Conservation (phyloP, 441 rosid species). For the Flueggea neowawraea region DNA sequence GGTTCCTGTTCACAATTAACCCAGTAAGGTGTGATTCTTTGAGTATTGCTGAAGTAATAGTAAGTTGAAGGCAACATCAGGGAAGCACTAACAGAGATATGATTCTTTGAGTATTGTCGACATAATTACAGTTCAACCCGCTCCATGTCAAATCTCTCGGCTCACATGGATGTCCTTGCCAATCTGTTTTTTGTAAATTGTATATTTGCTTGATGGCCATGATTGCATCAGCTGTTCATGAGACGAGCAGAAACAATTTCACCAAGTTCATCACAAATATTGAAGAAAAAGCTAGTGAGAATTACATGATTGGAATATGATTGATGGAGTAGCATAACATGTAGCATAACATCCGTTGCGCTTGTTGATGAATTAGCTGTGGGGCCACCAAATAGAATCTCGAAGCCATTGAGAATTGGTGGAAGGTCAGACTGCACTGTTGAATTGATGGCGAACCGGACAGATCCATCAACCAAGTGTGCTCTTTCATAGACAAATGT, state of each 20-base stretch:
- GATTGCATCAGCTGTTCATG: slow-evolving; percentile 20
- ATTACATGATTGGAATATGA: too few relatives aligned
- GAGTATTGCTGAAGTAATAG: too few relatives aligned
- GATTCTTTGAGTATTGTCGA: slow-evolving; percentile 21
- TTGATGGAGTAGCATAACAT: too few relatives aligned
- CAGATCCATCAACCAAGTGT: not conserved
- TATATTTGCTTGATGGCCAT: slow-evolving; percentile 19
- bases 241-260: too few relatives aligned
- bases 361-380: slow-evolving; percentile 12
- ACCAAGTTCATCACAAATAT: too few relatives aligned
- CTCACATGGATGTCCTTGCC: slow-evolving; percentile 42
- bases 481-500: not conserved
- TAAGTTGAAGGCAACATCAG: too few relatives aligned
- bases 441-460: slow-evolving; percentile 4
- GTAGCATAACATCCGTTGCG: slow-evolving; percentile 18
- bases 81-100: slow-evolving; percentile 21
- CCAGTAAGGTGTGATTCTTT: too few relatives aligned
- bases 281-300: too few relatives aligned
- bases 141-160: slow-evolving; percentile 27
- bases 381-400: too few relatives aligned
- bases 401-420: too few relatives aligned
- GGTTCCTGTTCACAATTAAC: slow-evolving; percentile 15
- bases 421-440: too few relatives aligned
- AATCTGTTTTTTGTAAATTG: not conserved
- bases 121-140: slow-evolving; percentile 29